Percentiles rank a stretch among this genome's conserved stretches.
phyloP scores from a whole-genome alignment of 2,329 filamentous ascomycete genomes.

The Ophiostoma sp. region DNA sequence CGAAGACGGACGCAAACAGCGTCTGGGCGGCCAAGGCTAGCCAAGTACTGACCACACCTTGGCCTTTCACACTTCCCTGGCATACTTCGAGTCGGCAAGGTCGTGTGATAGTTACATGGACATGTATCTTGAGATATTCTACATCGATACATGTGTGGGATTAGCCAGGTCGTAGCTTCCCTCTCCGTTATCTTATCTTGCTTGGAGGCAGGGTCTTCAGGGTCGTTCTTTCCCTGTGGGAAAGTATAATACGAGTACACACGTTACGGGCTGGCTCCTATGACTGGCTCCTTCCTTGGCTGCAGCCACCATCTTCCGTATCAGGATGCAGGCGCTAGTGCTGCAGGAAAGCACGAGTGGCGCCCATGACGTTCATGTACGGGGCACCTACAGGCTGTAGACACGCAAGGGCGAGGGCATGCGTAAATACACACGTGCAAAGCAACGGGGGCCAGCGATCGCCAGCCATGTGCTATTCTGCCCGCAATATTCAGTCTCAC shows the following conservation, averaged over 20 bases:
- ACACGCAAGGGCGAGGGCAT: conserved; percentile 3
- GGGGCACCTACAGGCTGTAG: neutral
- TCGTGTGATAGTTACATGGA: neutral
- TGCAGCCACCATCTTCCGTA: neutral
- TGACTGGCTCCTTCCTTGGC: neutral
- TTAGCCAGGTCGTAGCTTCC: neutral
- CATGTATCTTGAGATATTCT: no score
- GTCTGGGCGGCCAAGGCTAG: conserved; percentile 8
- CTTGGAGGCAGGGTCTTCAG: neutral
- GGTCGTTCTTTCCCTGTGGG: conserved; percentile 1
- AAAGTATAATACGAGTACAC: no score
- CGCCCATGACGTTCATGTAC: neutral
- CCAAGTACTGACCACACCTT: neutral
- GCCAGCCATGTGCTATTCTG: neutral
- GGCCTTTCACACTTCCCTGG: neutral
- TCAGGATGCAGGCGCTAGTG: neutral
- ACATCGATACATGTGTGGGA: neutral
- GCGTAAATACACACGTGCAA: neutral
- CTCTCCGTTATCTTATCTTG: neutral
- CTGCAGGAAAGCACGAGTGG: neutral
- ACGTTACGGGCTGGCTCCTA: neutral
- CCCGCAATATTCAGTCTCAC: neutral
- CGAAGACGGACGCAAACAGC: neutral
- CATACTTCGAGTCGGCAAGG: neutral
- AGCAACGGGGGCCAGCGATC: neutral